phyloP scores from a whole-genome alignment of 2,329 filamentous ascomycete genomes.

The Fusarium temperatum region DNA sequence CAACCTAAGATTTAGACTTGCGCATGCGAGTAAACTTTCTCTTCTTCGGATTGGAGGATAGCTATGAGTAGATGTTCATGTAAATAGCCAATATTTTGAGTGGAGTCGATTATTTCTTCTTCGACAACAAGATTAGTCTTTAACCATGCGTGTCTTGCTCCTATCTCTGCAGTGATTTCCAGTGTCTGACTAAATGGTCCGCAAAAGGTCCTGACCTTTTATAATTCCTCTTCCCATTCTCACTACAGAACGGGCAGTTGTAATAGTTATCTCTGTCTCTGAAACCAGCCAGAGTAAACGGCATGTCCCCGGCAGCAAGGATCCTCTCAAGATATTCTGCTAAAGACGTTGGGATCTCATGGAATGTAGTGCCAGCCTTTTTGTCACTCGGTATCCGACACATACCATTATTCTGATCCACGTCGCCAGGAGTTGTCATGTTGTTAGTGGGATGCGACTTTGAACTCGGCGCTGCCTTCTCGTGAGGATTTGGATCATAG shows the following conservation, averaged over 20 bases:
- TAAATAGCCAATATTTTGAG: not conserved
- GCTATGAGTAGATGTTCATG: not conserved
- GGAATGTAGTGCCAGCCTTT: not conserved
- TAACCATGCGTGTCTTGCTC: not conserved
- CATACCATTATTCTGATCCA: not conserved
- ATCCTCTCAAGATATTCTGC: not conserved
- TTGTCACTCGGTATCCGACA: not conserved
- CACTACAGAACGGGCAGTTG: not conserved
- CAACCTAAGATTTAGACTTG: not conserved
- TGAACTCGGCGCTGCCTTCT: not conserved
- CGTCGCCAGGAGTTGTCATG: not conserved
- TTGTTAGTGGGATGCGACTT: not conserved
- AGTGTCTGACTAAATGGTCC: not conserved
- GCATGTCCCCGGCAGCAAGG: not conserved
- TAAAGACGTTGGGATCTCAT: not conserved
- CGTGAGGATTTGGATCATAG: not conserved
- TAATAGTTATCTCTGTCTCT: not conserved
- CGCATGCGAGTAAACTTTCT: not conserved
- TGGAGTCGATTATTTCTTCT: not conserved
- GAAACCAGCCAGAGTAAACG: not conserved
- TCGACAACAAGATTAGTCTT: too few relatives aligned
- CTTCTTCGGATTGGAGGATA: not conserved
- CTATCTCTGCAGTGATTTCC: not conserved
- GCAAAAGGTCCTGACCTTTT: not conserved
- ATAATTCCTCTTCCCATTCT: not conserved